Percentiles rank a stretch among this genome's conserved stretches.
phyloP scores from a whole-genome alignment of 768 basidiomycete species.

The Mycena haematopus region DNA sequence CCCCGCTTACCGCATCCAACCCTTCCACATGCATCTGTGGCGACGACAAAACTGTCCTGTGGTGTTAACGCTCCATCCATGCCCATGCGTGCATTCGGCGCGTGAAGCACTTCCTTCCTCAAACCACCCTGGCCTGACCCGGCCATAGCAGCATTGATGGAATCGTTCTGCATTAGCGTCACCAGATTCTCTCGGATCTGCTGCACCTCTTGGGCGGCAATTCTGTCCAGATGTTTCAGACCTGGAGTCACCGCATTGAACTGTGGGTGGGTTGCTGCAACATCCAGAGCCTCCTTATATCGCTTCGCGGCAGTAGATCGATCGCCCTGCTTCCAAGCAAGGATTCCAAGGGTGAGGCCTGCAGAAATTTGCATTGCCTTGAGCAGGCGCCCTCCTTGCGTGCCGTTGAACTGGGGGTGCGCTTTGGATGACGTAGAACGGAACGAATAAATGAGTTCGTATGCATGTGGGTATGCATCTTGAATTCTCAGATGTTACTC shows the following conservation, averaged over 20 bases:
- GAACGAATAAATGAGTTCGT: constrained; percentile 38
- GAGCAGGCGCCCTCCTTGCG: constrained; percentile 34
- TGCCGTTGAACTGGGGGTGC: constrained; percentile 32
- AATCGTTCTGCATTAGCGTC: constrained; percentile 34
- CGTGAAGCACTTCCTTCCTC: constrained; percentile 34
- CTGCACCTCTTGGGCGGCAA: constrained; percentile 31
- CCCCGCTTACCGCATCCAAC: constrained; percentile 35
- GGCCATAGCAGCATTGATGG: constrained; percentile 25
- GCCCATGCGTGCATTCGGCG: constrained; percentile 31
- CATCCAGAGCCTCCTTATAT: constrained; percentile 39
- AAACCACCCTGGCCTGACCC: constrained; percentile 15
- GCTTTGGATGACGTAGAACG: constrained; percentile 26
- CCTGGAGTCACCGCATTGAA: constrained; percentile 26
- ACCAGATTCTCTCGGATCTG: constrained; percentile 34
- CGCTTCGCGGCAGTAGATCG: constrained; percentile 41
- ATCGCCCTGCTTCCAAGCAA: constrained; percentile 41
- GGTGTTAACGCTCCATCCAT: constrained; percentile 23
- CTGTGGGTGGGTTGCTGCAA: constrained; percentile 35
- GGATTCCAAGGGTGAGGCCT: constrained; percentile 36
- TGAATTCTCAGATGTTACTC: not conserved
- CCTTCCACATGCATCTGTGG: constrained; percentile 39
- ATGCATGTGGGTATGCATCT: constrained; percentile 37
- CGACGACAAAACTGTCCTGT: constrained; percentile 31
- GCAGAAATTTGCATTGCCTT: constrained; percentile 41
- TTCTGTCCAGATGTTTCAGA: constrained; percentile 32